Conservation (phyloP, 208 protist genomes). For the Leptomonas pyrrhocoris region DNA sequence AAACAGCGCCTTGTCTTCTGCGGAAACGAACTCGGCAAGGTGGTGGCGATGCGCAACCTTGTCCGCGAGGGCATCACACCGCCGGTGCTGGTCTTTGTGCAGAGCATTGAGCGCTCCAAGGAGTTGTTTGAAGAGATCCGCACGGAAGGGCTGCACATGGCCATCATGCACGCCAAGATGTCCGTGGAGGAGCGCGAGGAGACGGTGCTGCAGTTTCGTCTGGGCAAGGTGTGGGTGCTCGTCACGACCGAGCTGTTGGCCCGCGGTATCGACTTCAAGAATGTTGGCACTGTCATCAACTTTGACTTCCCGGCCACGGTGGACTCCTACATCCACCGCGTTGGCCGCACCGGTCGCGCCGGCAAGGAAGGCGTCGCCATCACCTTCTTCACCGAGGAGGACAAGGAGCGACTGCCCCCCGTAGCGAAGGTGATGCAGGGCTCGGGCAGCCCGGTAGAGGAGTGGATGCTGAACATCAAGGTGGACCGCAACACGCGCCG, state of each 20-base stretch:
- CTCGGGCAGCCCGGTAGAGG: conserved; percentile 92
- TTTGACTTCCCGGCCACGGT: conserved; percentile 97
- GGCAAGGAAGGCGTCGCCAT: conserved; percentile 91
- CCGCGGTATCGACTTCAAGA: conserved; percentile 98
- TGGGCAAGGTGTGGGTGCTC: conserved; percentile 96
- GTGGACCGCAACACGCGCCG: conserved; percentile 57
- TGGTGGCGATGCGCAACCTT: conserved; percentile 95
- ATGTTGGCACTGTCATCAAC: conserved; percentile 97
- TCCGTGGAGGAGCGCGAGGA: conserved; percentile 90
- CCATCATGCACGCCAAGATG: conserved; percentile 92
- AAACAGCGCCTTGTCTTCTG: conserved; percentile 94
- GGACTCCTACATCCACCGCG: conserved; percentile 96
- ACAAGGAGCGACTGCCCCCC: conserved; percentile 86
- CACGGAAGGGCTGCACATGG: conserved; percentile 83
- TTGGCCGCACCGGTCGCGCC: conserved; percentile 93
- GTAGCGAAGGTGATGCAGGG: conserved; percentile 93
- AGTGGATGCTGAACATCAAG: conserved; percentile 95
- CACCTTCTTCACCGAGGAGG: conserved; percentile 97
- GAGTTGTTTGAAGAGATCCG: conserved; percentile 96
- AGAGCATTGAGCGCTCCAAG: conserved; percentile 97
- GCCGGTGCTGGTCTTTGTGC: conserved; percentile 98
- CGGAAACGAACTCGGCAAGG: conserved; percentile 96
- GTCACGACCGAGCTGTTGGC: conserved; percentile 97
- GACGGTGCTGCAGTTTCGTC: conserved; percentile 94
- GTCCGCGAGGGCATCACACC: conserved; percentile 92